phyloP scores from a whole-genome alignment of 2,329 filamentous ascomycete genomes.

The Diplocarpon rosae region DNA sequence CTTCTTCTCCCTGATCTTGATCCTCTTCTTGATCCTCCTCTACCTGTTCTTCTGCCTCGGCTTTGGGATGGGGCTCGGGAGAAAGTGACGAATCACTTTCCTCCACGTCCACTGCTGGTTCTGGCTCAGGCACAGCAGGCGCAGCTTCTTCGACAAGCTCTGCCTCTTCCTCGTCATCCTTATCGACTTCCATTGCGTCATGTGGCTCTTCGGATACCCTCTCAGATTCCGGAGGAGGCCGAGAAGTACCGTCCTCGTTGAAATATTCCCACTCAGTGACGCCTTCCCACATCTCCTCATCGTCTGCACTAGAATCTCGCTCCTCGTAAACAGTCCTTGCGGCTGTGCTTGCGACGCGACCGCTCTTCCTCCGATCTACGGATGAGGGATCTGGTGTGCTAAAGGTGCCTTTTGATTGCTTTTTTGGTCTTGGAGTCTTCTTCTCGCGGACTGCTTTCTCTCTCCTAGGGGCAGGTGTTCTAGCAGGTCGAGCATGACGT shows the following conservation, averaged over 20 bases:
- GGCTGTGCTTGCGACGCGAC: conserved; percentile 31
- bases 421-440: conserved; percentile 25
- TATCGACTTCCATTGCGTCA: not conserved
- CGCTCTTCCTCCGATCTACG: conserved; percentile 28
- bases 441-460: conserved; percentile 18
- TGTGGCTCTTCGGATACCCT: conserved; percentile 22
- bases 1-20: conserved; percentile 20
- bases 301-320: conserved; percentile 32
- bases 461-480: conserved; percentile 22
- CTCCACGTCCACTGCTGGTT: conserved; percentile 15
- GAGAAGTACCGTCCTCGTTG: conserved; percentile 26
- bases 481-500: conserved; percentile 12
- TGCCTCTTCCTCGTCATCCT: conserved; percentile 27
- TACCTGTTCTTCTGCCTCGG: conserved; percentile 11
- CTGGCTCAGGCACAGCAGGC: conserved; percentile 24
- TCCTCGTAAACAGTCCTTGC: conserved; percentile 29
- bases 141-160: conserved; percentile 7
- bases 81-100: conserved; percentile 18
- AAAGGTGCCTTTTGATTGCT: conserved; percentile 4
- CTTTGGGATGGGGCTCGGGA: conserved; percentile 20
- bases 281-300: conserved; percentile 29
- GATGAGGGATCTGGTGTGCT: conserved; percentile 14
- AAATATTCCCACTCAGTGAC: conserved; percentile 29
- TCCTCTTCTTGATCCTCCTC: too few relatives aligned
- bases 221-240: conserved; percentile 11